Conservation (phyloP, 129 eudicot genomes). For the Helianthus tuberosus region DNA sequence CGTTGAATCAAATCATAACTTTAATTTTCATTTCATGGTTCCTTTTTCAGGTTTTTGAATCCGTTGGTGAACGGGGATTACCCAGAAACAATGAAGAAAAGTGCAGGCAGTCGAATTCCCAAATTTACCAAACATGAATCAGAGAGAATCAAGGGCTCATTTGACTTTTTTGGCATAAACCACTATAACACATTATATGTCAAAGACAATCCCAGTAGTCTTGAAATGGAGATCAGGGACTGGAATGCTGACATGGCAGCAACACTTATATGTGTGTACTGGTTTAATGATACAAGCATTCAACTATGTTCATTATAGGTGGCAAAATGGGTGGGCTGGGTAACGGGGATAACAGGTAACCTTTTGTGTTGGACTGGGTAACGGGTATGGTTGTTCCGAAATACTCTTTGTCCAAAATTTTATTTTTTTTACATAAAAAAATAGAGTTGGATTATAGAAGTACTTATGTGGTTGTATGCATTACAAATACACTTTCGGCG, state of each 20-base stretch:
- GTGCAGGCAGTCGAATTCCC: slow-evolving; percentile 63
- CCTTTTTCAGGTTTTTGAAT: slow-evolving; percentile 49
- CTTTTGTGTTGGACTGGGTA: background rate
- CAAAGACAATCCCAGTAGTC: slow-evolving; percentile 51
- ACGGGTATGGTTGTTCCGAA: background rate
- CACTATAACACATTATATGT: slow-evolving; percentile 37
- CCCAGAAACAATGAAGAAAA: slow-evolving; percentile 59
- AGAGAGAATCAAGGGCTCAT: slow-evolving; percentile 55
- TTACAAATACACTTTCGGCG: background rate
- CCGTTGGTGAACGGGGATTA: slow-evolving; percentile 80
- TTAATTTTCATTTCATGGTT: slow-evolving; percentile 12
- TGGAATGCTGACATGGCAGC: slow-evolving; percentile 46
- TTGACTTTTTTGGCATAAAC: slow-evolving; percentile 67
- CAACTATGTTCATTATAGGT: background rate
- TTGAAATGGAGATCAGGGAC: slow-evolving; percentile 44
- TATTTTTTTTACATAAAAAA: background rate
- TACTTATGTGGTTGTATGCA: background rate
- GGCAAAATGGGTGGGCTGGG: background rate
- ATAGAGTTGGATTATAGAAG: background rate
- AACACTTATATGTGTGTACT: slow-evolving; percentile 36
- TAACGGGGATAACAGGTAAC: too few relatives aligned
- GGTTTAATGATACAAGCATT: background rate
- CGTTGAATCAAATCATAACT: background rate
- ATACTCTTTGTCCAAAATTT: background rate
- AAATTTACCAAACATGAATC: slow-evolving; percentile 54